Evolutionary conservation across 345 rosid genomes (phyloP).

Genomic region (Bruguiera parviflora): DNA sequence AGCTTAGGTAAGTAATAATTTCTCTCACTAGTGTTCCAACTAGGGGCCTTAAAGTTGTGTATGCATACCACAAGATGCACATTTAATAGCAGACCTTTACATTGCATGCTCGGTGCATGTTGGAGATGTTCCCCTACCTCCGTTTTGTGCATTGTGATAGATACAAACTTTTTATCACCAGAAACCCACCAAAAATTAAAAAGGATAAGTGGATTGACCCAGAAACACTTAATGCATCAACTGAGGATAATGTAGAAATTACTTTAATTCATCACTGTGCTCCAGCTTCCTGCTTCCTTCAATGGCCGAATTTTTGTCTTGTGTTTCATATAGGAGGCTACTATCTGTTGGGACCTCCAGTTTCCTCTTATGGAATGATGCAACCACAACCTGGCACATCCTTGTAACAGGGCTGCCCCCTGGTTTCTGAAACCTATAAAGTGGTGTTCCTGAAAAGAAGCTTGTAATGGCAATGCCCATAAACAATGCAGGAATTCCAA

Average conservation of each 20-base stretch:
- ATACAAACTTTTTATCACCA: too few relatives aligned
- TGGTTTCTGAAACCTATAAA: conserved; percentile 84
- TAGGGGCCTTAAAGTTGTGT: neutral
- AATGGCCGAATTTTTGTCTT: conserved; percentile 60
- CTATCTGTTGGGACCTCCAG: conserved; percentile 55
- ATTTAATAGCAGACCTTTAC: neutral
- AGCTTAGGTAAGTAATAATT: too few relatives aligned
- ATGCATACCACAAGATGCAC: neutral
- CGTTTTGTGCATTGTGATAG: too few relatives aligned
- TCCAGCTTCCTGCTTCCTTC: conserved; percentile 73
- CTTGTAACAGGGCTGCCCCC: conserved; percentile 92
- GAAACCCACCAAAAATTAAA: neutral
- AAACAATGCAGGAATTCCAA: conserved; percentile 86
- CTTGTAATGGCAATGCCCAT: conserved; percentile 81
- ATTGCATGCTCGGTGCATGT: neutral
- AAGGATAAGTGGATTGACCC: neutral
- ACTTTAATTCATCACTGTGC: conserved; percentile 69
- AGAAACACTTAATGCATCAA: conserved; percentile 1
- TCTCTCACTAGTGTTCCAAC: neutral
- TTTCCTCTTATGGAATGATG: conserved; percentile 63
- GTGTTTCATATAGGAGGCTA: conserved; percentile 64
- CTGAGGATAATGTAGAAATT: conserved; percentile 14
- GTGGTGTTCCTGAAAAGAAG: conserved; percentile 84
- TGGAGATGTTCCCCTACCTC: too few relatives aligned
- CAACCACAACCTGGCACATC: conserved; percentile 78